These are phyloP conservation scores for Diaporthe amygdali DNA, from an alignment of 2,329 filamentous ascomycete genomes.

Conservation along the genomic window DNA sequence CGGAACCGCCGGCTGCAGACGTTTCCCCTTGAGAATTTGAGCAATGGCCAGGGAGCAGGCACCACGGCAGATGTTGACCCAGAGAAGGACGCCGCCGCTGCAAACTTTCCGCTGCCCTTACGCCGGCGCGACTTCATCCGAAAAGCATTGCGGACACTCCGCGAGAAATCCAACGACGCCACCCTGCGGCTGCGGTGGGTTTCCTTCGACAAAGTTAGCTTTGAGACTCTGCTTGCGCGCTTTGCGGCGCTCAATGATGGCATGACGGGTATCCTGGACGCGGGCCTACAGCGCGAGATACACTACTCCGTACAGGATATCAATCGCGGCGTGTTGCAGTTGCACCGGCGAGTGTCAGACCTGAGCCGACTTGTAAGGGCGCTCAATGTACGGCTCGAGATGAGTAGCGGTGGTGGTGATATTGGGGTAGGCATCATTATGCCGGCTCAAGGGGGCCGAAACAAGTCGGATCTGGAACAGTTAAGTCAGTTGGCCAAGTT, in stretches of 20 bases:
- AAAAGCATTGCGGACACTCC: constrained; percentile 46
- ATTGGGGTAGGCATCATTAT: too few relatives aligned
- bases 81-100: constrained; percentile 49
- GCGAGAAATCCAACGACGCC: constrained; percentile 40
- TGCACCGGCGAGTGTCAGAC: constrained; percentile 52
- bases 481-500: constrained; percentile 53
- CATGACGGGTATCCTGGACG: constrained; percentile 54
- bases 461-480: constrained; percentile 45
- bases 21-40: not conserved
- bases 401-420: constrained; percentile 16
- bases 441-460: constrained; percentile 28
- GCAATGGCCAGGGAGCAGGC: too few relatives aligned
- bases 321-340: constrained; percentile 50
- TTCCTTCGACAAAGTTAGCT: constrained; percentile 51
- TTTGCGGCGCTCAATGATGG: constrained; percentile 52
- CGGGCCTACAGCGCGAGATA: constrained; percentile 52
- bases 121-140: constrained; percentile 48
- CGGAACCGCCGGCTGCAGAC: constrained; percentile 42
- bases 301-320: constrained; percentile 53
- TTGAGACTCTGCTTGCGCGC: constrained; percentile 48
- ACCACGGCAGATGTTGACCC: constrained; percentile 31
- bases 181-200: constrained; percentile 47
- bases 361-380: constrained; percentile 51
- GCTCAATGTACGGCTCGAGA: constrained; percentile 48
- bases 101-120: constrained; percentile 49